These are phyloP conservation scores for Balamuthia mandrillaris DNA, from an alignment of 208 protist species.

Conservation along the genomic window DNA sequence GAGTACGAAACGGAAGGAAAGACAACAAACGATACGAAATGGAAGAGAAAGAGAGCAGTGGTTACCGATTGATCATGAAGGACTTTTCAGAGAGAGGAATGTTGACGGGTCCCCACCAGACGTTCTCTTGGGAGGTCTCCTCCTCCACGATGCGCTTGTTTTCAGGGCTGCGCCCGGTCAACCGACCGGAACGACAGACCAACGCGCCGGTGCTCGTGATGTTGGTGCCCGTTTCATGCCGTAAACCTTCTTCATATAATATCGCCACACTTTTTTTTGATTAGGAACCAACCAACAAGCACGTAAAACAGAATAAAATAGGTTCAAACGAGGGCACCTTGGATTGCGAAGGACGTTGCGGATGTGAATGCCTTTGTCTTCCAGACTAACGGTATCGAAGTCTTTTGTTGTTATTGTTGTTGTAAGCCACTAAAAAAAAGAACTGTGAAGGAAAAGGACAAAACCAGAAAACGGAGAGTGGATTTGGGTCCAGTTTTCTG, in stretches of 20 bases:
- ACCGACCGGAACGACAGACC: constrained; percentile 78
- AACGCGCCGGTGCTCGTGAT: constrained; percentile 83
- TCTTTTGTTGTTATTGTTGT: too few species aligned
- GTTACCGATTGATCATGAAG: constrained; percentile 79
- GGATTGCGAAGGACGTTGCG: constrained; percentile 5
- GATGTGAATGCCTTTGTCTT: background rate
- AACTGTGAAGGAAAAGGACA: too few species aligned
- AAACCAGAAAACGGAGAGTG: too few species aligned
- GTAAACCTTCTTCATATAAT: background rate
- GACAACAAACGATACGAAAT: too few species aligned
- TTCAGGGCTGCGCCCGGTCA: constrained; percentile 85
- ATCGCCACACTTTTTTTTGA: background rate
- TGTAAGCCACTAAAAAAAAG: too few species aligned
- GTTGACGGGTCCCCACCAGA: constrained; percentile 93
- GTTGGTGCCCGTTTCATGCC: constrained; percentile 35
- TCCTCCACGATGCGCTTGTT: constrained; percentile 91
- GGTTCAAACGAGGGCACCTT: background rate
- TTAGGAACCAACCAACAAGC: background rate
- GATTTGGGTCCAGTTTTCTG: too few species aligned
- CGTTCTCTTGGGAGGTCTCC: constrained; percentile 69
- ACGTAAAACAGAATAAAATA: background rate
- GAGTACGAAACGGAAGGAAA: background rate
- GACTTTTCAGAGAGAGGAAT: constrained; percentile 81
- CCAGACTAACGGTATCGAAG: background rate
- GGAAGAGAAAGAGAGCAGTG: too few species aligned